Conservation (phyloP, 345 rosid species). For the Syzygium oleosum region DNA sequence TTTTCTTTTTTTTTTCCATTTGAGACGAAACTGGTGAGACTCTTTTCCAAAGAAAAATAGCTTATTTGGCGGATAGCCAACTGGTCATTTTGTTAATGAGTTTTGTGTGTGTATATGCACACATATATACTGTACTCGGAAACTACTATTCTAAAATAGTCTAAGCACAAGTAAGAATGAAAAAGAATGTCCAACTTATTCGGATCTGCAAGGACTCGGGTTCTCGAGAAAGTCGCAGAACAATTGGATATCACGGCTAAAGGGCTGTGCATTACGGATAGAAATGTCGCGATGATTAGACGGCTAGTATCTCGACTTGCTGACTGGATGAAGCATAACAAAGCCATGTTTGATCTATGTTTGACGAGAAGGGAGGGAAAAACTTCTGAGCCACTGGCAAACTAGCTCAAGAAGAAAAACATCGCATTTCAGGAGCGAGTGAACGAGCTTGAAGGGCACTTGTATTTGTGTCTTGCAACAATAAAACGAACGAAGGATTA, state of each 20-base stretch:
- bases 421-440: background rate
- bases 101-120: rapidly evolving
- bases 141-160: background rate
- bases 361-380: background rate
- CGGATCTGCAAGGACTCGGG: too few species aligned
- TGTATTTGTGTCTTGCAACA: background rate
- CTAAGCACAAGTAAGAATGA: background rate
- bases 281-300: too few species aligned
- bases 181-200: background rate
- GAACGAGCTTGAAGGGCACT: background rate
- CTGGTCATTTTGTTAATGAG: background rate
- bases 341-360: background rate
- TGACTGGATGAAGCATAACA: background rate
- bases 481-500: background rate
- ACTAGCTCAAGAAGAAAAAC: background rate
- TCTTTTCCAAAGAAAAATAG: background rate
- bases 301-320: background rate
- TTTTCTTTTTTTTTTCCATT: too few species aligned
- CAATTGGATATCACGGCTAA: background rate
- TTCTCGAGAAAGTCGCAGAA: background rate
- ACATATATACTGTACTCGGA: rapidly evolving
- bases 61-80: background rate
- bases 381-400: background rate
- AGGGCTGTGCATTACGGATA: background rate
- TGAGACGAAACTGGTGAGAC: background rate